Evolutionary conservation across 2,329 filamentous ascomycete species (phyloP), one percentile per base, ranked within the genome.

Genomic region (Calycina herbarum): DNA sequence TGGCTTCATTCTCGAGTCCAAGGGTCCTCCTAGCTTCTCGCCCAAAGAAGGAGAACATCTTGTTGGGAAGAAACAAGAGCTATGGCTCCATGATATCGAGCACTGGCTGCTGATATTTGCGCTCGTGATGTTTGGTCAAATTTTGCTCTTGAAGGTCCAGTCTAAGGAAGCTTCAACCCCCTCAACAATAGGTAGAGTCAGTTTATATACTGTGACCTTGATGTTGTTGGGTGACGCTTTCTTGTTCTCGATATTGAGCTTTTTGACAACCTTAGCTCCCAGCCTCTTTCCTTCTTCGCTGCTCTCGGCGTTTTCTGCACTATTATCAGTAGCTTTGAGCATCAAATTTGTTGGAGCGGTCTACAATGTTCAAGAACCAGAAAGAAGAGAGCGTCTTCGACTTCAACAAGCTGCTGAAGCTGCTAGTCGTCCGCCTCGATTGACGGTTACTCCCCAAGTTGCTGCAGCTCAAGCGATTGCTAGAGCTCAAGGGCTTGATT

Each of bases 161-260:
- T 88, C 89, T 80, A 85, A 84, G 69, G 87, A 89, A 72, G 85
- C 87, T 0, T 87, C 82, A 58, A 90, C 88, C 7, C 88, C 88
- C 2, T 90, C 88, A 0, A 90, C 87, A 1, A 80, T 89, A 70
- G 87, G 86, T 3, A 82, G 88, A 20, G 83, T 90, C 71, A 90
- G 87, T 76, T 87, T 90, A 73, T 83, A 83, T 73, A 89, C 87
- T 0, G 81, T 84, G 29, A 81, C 82, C 61, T 81, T 85, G 68
- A 89, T 90, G 84, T 78, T 88, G 38, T 79, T 89, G 65, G 85
- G 85, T 17, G 88, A 90, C 70, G 85, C 85, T 11, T 79, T 89
- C 68, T 79, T 85, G 3, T 88, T 89, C 68, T 79, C 80, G 2
- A 81, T 80, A n/a, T 68, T 82, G 83, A n/a, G 81, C 79, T 11